Evolutionary conservation across 306 rosid species (phyloP), one percentile per base, ranked within the genome.

Genomic region (Vigna reflexopilosa): DNA sequence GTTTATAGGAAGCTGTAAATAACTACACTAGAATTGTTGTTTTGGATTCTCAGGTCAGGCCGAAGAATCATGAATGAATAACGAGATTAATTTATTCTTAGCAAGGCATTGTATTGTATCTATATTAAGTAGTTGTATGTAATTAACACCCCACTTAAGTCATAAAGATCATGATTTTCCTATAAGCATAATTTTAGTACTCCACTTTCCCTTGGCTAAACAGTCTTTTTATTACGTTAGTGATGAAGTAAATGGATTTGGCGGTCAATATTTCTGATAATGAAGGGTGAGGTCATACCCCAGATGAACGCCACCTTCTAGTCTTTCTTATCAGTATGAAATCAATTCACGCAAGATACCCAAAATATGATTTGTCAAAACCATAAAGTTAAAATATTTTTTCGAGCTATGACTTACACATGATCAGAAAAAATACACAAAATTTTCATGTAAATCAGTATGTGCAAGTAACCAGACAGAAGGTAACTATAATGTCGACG

Each of bases 1-100:
- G 52, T 16, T 51, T 24, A 72, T 17, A 40, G 44, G 22, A 81
- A 73, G 26, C n/a, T 81, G 77, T 64, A 77, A 34, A 81, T 72
- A 77, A 45, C 45, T 44, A 17, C 26, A 57, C 6, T 28, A 57
- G 13, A 2, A 66, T 36, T 76, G 38, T 44, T 50, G 19, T 19
- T 52, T 19, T 55, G 61, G 30, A 20, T 55, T 19, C 7, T 2
- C 56, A 50, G 24, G 63, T 59, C 24, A 36, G 63, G 19, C 26
- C 14, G 34, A 70, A 48, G 58, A 28, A 68, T 75, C 64, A 34
- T 24, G 47, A 38, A 48, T 20, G 54, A 65, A 56, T 24, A 63
- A 15, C 67, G 54, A 67, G 58, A 75, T 49, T 20, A 36, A 67
- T 67, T 48, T 36, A 40, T 40, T 28, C 20, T 26, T 15, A 22